Conservation (phyloP, 306 rosid genomes). For the Glycine latifolia region DNA sequence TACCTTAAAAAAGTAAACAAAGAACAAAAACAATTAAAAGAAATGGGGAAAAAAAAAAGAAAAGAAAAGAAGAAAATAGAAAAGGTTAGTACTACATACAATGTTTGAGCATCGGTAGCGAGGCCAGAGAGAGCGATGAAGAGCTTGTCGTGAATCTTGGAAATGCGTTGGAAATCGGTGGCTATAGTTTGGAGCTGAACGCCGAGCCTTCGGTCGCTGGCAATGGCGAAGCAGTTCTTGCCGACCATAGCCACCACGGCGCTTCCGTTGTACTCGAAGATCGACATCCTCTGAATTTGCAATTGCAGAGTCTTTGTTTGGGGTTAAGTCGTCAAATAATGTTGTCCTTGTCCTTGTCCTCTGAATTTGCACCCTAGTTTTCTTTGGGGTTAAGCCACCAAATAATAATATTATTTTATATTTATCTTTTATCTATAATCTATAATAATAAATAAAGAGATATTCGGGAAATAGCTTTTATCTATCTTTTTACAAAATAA, state of each 20-base stretch:
- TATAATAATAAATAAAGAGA: no score
- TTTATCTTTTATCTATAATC: no score
- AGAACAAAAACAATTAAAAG: neutral
- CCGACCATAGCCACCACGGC: constrained; percentile 98
- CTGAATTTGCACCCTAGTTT: neutral
- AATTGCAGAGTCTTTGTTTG: neutral
- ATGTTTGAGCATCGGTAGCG: constrained; percentile 94
- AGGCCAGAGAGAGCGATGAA: constrained; percentile 94
- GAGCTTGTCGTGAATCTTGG: constrained; percentile 73
- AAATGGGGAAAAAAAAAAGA: neutral
- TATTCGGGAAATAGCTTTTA: no score
- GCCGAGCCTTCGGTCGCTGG: constrained; percentile 95
- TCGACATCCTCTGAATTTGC: constrained; percentile 55
- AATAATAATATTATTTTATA: neutral
- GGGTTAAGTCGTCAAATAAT: neutral
- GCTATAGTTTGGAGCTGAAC: constrained; percentile 98
- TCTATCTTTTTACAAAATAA: no score
- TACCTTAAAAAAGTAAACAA: constrained; percentile 47
- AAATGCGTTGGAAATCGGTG: constrained; percentile 92
- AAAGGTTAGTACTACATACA: constrained; percentile 40
- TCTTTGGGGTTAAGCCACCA: constrained; percentile 31
- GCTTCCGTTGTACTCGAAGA: constrained; percentile 96
- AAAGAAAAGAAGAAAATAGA: neutral
- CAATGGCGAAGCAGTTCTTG: constrained; percentile 96
- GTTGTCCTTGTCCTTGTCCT: neutral